These are phyloP conservation scores for Xylariales sp. DNA, from an alignment of 2,329 filamentous ascomycete species.

Conservation along the genomic window DNA sequence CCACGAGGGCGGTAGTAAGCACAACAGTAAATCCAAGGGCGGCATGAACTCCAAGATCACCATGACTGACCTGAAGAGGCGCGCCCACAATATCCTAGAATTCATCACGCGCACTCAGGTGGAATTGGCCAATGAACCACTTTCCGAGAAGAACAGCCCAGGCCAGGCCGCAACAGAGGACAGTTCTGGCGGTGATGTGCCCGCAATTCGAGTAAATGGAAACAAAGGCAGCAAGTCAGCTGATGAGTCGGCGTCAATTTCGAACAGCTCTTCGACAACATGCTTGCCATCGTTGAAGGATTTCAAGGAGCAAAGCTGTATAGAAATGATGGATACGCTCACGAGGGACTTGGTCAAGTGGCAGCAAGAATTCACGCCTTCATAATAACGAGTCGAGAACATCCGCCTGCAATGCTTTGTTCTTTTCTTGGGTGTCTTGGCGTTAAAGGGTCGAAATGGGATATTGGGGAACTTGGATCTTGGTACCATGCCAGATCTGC, in stretches of 20 bases:
- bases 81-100: conserved; percentile 78
- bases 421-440: not conserved
- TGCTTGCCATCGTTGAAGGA: conserved; percentile 40
- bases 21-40: conserved; percentile 47
- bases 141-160: conserved; percentile 36
- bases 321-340: conserved; percentile 88
- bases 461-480: conserved; percentile 6
- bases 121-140: conserved; percentile 68
- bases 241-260: conserved; percentile 6
- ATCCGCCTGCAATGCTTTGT: too few species aligned
- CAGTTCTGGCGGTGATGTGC: conserved; percentile 25
- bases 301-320: conserved; percentile 71
- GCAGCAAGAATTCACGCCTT: conserved; percentile 64
- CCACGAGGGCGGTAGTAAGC: conserved; percentile 41
- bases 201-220: conserved; percentile 32
- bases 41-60: conserved; percentile 65
- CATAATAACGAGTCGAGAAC: not conserved
- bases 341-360: conserved; percentile 77
- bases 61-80: conserved; percentile 83
- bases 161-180: conserved; percentile 37
- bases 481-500: conserved; percentile 11
- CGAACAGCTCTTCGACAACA: conserved; percentile 24
- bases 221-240: conserved; percentile 19
- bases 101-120: conserved; percentile 88
- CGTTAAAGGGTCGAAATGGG: not conserved